These are phyloP conservation scores for Rhodotorula paludigena DNA, from an alignment of 768 basidiomycete genomes.

Conservation along the genomic window DNA sequence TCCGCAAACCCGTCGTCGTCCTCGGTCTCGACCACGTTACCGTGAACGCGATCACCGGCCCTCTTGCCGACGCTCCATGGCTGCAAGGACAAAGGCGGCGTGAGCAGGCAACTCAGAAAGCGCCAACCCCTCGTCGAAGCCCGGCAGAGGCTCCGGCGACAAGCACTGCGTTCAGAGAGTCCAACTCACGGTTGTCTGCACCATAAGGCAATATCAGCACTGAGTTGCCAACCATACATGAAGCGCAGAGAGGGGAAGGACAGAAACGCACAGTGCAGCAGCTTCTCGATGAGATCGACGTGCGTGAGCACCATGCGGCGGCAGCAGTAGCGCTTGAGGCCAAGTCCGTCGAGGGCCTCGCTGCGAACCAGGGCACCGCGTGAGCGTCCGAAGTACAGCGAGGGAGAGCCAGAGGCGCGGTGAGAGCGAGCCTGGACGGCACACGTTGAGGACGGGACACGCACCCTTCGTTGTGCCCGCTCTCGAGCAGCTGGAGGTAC, in stretches of 20 bases:
- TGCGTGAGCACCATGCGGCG: constrained; percentile 95
- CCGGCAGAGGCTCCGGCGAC: background rate
- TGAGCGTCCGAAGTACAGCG: constrained; percentile 1
- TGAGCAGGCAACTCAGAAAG: background rate
- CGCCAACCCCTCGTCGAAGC: background rate
- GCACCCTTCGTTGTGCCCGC: constrained; percentile 83
- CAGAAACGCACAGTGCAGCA: constrained; percentile 77
- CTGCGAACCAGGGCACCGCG: constrained; percentile 50
- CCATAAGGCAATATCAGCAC: background rate
- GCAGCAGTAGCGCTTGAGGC: constrained; percentile 91
- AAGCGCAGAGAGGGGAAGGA: background rate
- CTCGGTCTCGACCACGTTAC: too few relatives aligned
- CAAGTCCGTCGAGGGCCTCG: constrained; percentile 81
- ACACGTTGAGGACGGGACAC: constrained; percentile 41
- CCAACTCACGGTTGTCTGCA: constrained; percentile 2
- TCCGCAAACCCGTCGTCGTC: too few relatives aligned
- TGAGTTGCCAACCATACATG: background rate
- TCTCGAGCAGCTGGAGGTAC: constrained; percentile 72
- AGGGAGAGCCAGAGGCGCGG: constrained; percentile 18
- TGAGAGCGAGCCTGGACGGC: too few relatives aligned
- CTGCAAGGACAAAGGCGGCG: background rate
- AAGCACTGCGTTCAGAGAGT: too few relatives aligned
- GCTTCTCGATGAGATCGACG: constrained; percentile 94
- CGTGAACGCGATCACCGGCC: too few relatives aligned
- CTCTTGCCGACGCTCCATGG: constrained; percentile 10